Conservation (phyloP, 768 basidiomycete species). For the Lactarius pseudohatsudake region DNA sequence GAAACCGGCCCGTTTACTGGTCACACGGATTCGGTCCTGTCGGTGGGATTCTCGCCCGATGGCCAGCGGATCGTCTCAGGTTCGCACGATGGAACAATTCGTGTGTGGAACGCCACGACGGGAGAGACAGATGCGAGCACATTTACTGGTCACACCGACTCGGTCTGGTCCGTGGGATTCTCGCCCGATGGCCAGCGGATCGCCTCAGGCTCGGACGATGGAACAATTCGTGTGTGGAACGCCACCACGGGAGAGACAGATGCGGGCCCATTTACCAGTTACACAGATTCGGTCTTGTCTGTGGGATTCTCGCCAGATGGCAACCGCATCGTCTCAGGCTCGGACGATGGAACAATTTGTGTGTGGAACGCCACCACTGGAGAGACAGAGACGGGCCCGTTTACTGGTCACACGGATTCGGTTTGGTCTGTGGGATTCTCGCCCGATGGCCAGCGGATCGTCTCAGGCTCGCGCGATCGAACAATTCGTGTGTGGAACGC, state of each 20-base stretch:
- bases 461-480: not conserved
- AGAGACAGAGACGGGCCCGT: too few species aligned
- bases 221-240: too few species aligned
- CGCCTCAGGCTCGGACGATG: not conserved
- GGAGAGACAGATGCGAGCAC: not conserved
- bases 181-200: slow-evolving; percentile 6
- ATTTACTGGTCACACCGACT: slow-evolving; percentile 2
- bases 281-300: too few species aligned
- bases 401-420: not conserved
- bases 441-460: slow-evolving; percentile 18
- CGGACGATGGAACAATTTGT: too few species aligned
- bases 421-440: slow-evolving; percentile 23
- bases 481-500: not conserved
- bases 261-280: too few species aligned
- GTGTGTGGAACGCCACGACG: not conserved
- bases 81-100: not conserved
- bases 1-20: not conserved
- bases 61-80: slow-evolving; percentile 15
- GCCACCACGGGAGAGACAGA: too few species aligned
- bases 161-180: not conserved
- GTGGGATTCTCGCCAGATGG: too few species aligned
- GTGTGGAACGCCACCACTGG: too few species aligned
- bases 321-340: too few species aligned
- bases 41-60: not conserved
- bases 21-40: not conserved